phyloP scores from a whole-genome alignment of 202 grass and related monocot species.

The Sporobolus alterniflorus region DNA sequence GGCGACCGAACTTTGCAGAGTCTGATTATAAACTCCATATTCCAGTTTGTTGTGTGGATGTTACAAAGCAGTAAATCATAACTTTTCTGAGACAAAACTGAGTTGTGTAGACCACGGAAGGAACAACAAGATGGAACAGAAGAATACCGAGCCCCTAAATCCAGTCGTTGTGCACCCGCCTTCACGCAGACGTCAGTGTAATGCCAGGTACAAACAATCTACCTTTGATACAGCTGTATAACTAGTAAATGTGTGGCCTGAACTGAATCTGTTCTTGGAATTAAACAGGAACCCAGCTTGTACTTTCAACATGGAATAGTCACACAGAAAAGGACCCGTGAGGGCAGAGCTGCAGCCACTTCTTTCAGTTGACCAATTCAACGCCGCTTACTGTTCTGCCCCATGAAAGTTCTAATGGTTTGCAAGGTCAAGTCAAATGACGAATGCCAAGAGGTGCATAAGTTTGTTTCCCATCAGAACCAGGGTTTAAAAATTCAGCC shows the following conservation, averaged over 20 bases:
- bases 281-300: not conserved
- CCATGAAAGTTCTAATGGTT: no score
- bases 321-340: not conserved
- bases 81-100: not conserved
- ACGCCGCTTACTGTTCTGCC: not conserved
- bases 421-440: not conserved
- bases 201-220: not conserved
- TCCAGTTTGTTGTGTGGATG: no score
- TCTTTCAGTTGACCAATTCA: not conserved
- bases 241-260: not conserved
- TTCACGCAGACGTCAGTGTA: not conserved
- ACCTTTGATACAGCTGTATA: not conserved
- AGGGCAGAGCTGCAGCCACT: not conserved
- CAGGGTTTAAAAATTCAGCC: no score
- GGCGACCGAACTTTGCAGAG: no score
- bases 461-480: slow-evolving; percentile 21
- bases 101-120: not conserved
- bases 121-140: not conserved
- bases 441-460: not conserved
- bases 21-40: no score
- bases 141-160: not conserved
- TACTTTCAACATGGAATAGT: not conserved
- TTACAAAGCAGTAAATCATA: no score
- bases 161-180: not conserved
- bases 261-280: not conserved